phyloP scores from a whole-genome alignment of 108 stramenopile genomes.

The Seminavis robusta region DNA sequence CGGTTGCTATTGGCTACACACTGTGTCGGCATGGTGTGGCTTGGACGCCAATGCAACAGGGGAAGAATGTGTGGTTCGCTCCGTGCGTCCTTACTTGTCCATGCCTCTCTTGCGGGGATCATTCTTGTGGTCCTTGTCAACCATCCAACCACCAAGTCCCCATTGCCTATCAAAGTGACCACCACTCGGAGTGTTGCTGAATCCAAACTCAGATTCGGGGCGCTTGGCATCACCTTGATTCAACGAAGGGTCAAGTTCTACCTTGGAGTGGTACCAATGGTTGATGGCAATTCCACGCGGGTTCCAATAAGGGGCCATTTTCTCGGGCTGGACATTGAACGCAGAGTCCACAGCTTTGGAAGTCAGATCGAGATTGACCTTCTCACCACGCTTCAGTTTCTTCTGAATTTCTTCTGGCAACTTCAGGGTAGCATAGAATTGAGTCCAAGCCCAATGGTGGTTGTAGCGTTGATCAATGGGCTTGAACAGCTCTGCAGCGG shows the following conservation, averaged over 20 bases:
- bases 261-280: constrained; percentile 73
- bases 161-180: constrained; percentile 23
- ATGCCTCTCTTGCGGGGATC: too few relatives aligned
- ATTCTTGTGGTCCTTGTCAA: constrained; percentile 26
- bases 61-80: too few relatives aligned
- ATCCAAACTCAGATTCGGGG: constrained; percentile 3
- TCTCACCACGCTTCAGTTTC: too few relatives aligned
- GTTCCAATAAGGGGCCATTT: constrained; percentile 68
- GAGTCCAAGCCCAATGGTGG: constrained; percentile 44
- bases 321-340: constrained; percentile 78
- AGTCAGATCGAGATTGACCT: constrained; percentile 58
- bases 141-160: constrained; percentile 24
- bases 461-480: constrained; percentile 26
- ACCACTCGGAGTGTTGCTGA: constrained; percentile 30
- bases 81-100: too few relatives aligned
- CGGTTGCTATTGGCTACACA: too few relatives aligned
- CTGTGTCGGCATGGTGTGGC: too few relatives aligned
- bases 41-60: too few relatives aligned
- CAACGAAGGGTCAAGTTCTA: too few relatives aligned
- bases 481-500: constrained; percentile 44
- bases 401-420: constrained; percentile 35
- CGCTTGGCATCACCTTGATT: constrained; percentile 11
- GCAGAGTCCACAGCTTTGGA: constrained; percentile 70
- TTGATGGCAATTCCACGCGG: constrained; percentile 77
- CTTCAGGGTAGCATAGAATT: constrained; percentile 19